Percentiles rank a stretch among this genome's conserved stretches.
phyloP scores from a whole-genome alignment of 305 asterid genomes.

The Fraxinus floribunda region DNA sequence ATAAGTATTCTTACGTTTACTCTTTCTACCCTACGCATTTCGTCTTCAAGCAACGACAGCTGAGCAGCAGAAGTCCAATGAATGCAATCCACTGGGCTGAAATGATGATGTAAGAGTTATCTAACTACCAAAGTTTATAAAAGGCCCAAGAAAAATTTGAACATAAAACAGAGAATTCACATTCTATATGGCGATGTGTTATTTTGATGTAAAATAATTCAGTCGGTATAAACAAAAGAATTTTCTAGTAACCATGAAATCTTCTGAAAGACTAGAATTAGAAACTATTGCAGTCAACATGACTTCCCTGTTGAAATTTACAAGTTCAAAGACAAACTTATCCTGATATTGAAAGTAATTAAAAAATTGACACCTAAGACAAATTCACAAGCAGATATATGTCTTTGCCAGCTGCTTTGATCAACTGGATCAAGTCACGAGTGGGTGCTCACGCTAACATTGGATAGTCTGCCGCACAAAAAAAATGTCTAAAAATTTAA shows the following conservation, averaged over 20 bases:
- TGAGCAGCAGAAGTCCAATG: slow-evolving; percentile 96
- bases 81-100: slow-evolving; percentile 98
- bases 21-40: slow-evolving; percentile 97
- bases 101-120: slow-evolving; percentile 33
- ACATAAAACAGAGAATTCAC: not conserved
- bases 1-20: slow-evolving; percentile 63
- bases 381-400: not conserved
- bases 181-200: not conserved
- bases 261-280: not conserved
- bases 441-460: not conserved
- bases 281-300: not conserved
- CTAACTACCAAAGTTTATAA: slow-evolving; percentile 20
- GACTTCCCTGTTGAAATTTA: not conserved
- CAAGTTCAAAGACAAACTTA: not conserved
- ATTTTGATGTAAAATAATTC: not conserved
- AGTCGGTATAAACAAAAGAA: not conserved
- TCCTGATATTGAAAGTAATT: not conserved
- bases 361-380: not conserved
- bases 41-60: slow-evolving; percentile 89
- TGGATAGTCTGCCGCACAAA: not conserved
- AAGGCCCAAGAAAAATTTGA: not conserved
- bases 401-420: not conserved
- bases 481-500: not conserved
- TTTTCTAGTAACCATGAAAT: not conserved
- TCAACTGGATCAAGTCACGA: not conserved